Base-by-base conservation (phyloP, 805 yeast species). In the Pichia nakasei region DNA sequence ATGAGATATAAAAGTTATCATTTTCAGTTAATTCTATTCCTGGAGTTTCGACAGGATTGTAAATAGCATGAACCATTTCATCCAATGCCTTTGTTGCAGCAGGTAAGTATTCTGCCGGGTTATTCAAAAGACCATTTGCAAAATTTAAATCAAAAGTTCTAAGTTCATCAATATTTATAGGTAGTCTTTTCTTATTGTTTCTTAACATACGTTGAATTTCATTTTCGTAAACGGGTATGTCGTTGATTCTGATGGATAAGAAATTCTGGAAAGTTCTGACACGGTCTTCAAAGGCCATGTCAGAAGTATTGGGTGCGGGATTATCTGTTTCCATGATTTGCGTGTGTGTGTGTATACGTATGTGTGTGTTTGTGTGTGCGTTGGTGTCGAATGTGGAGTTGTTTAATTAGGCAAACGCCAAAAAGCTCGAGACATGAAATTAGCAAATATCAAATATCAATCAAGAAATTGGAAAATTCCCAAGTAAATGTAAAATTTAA, bases 181-280 rank as follows among this genome's bases (percentile, higher is more conserved):
- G 67, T 37, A 91, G 67, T 55, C 98, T 73, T 49, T 75, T 73
- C 43, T 73, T 71, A 38, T 80, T 81, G 53, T 76, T 75, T 49
- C 72, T 69, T 39, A 89, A 76, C 84, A 93, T 81, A 29, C 76
- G 71, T 51, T 80, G 76, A 51, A 93, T 82, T 41, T 73, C 75
- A 42, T 77, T 82, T 50, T 78, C 74, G 64, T 88, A 85, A 49
- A 78, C 76, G 0, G 83, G 73, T 20, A 49, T 37, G 7, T 61
- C 64, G 35, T 73, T 71, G 18, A 68, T 70, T 45, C 74, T 74
- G 21, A 78, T 70, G 34, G 70, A 73, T 38, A 93, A 67, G 58
- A 89, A 91, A 54, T 91, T 97, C 52, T 84, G 88, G 66, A 91
- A 91, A 52, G 82, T 72, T 57, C 96, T 79, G 19, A 85, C 85